These are phyloP conservation scores for Dichotomocladium elegans DNA, from an alignment of 371 early-diverging fungal species.

Conservation along the genomic window DNA sequence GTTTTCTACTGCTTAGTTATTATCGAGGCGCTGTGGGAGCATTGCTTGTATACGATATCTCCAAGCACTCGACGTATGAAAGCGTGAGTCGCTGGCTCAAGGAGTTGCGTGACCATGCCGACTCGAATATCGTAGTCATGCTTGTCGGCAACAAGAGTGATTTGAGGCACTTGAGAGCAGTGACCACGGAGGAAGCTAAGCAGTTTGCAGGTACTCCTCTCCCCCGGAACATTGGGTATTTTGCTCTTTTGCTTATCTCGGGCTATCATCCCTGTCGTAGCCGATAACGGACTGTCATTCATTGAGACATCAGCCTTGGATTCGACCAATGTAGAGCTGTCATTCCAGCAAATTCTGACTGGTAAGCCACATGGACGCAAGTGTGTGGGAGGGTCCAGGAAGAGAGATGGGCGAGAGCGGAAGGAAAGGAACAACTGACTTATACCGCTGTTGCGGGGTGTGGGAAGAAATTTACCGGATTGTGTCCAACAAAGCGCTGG, in stretches of 20 bases:
- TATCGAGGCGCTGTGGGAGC: conserved; percentile 99
- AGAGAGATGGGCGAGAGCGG: background rate
- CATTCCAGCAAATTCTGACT: conserved; percentile 90
- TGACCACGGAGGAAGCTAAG: conserved; percentile 96
- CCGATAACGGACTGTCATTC: conserved; percentile 86
- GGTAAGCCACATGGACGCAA: conserved; percentile 46
- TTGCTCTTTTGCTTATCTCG: background rate
- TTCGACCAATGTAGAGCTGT: conserved; percentile 89
- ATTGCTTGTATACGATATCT: conserved; percentile 98
- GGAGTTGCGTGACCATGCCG: conserved; percentile 98
- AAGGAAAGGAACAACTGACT: no score
- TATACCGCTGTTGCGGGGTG: no score
- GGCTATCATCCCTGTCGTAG: conserved; percentile 43
- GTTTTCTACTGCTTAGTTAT: conserved; percentile 55
- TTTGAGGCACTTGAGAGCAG: conserved; percentile 92
- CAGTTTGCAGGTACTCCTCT: conserved; percentile 83
- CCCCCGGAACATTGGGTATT: background rate
- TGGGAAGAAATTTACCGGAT: conserved; percentile 93
- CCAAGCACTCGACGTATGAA: conserved; percentile 93
- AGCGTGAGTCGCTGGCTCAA: conserved; percentile 97
- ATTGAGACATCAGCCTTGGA: conserved; percentile 97
- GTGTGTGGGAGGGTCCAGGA: background rate
- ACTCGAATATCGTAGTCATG: conserved; percentile 97
- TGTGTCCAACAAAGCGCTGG: conserved; percentile 91
- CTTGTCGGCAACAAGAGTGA: conserved; percentile 99